Conservation (phyloP, 495 filamentous ascomycete species). For the Clohesyomyces aquaticus region DNA sequence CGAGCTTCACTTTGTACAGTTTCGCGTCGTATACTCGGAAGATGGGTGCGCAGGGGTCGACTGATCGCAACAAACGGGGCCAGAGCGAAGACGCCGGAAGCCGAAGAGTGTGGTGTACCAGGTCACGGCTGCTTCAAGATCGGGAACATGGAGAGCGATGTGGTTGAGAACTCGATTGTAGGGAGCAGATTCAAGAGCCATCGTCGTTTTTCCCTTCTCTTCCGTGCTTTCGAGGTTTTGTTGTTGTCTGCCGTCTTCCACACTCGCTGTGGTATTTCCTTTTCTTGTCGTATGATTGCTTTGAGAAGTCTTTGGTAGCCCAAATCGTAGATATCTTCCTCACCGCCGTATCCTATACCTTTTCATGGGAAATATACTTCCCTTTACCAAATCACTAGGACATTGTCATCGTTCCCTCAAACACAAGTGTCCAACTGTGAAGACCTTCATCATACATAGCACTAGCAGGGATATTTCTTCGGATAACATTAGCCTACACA, state of each 20-base stretch:
- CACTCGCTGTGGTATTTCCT: too few relatives aligned
- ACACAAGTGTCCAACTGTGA: too few relatives aligned
- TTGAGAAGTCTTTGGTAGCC: too few relatives aligned
- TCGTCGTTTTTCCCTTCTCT: not conserved
- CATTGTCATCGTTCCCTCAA: too few relatives aligned
- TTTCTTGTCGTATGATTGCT: too few relatives aligned
- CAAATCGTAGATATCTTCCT: too few relatives aligned
- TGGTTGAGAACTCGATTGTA: slow-evolving; percentile 41
- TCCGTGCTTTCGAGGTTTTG: too few relatives aligned
- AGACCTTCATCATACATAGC: too few relatives aligned
- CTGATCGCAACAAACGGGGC: slow-evolving; percentile 25
- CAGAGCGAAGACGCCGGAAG: slow-evolving; percentile 25
- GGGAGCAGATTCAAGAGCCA: slow-evolving; percentile 21
- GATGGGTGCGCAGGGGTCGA: slow-evolving; percentile 28
- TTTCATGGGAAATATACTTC: slow-evolving; percentile 11
- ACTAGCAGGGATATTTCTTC: too few relatives aligned
- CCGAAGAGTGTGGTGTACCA: slow-evolving; percentile 38
- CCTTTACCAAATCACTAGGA: not conserved
- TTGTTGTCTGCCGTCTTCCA: too few relatives aligned
- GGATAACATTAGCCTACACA: too few relatives aligned
- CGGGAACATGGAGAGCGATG: slow-evolving; percentile 34
- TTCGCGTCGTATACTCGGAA: slow-evolving; percentile 34
- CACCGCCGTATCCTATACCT: too few relatives aligned
- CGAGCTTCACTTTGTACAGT: slow-evolving; percentile 37
- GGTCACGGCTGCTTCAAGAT: slow-evolving; percentile 27